A percentile compares a stretch with the other conserved stretches of the same genome.
phyloP scores from a whole-genome alignment of 768 basidiomycete genomes.

The Piloderma croceum region DNA sequence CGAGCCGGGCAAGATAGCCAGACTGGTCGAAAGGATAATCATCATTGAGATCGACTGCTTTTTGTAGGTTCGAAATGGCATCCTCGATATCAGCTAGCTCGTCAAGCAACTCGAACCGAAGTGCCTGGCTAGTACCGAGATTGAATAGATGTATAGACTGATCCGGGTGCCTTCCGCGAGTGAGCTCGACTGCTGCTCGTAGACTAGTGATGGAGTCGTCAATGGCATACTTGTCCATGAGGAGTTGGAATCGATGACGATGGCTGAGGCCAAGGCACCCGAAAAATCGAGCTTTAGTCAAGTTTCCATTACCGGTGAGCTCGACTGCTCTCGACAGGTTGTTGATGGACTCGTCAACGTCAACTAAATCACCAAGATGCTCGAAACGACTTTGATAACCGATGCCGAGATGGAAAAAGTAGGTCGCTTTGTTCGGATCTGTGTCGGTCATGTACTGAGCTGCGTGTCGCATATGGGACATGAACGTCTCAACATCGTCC shows the following conservation, averaged over 20 bases:
- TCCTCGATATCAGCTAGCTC: neutral
- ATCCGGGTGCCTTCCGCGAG: neutral
- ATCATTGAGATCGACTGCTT: too few species aligned
- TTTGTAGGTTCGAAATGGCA: too few species aligned
- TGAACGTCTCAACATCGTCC: too few species aligned
- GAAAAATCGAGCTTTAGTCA: neutral
- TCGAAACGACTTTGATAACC: too few species aligned
- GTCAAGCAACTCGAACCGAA: neutral
- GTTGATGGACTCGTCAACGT: slow-evolving; percentile 6
- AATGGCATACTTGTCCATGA: too few species aligned
- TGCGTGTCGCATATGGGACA: too few species aligned
- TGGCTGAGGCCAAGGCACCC: too few species aligned
- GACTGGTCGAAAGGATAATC: too few species aligned
- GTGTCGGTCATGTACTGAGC: too few species aligned
- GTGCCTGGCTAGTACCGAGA: neutral
- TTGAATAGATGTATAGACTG: neutral
- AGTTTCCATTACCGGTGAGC: slow-evolving; percentile 5
- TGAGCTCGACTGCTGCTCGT: neutral
- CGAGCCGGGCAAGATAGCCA: too few species aligned
- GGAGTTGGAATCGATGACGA: too few species aligned
- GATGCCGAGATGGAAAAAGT: slow-evolving; percentile 1
- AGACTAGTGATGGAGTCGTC: too few species aligned
- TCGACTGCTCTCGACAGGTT: neutral
- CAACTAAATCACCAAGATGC: slow-evolving; percentile 5
- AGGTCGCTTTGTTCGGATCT: slow-evolving; percentile 1